Conservation (phyloP, 208 protist species). For the Entamoeba nuttalli region DNA sequence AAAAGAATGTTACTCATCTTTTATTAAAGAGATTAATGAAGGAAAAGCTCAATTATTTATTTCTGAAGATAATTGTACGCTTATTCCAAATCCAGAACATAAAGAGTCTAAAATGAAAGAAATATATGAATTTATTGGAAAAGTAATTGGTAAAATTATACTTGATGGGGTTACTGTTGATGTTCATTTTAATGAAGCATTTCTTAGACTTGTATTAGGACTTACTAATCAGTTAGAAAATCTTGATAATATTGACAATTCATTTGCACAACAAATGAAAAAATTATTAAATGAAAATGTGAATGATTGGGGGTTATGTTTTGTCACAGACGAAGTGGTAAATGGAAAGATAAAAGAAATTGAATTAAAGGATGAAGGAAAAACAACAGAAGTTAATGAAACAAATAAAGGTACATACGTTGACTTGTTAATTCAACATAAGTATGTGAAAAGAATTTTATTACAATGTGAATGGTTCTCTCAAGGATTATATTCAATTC, state of each 20-base stretch:
- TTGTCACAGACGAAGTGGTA: not conserved
- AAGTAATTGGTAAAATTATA: not conserved
- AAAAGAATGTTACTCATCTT: slow-evolving; percentile 21
- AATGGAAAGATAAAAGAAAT: not conserved
- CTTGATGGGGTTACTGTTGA: not conserved
- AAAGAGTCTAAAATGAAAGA: too few relatives aligned
- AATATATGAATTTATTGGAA: not conserved
- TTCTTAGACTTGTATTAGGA: not conserved
- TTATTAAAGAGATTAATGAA: too few relatives aligned
- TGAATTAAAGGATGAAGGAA: slow-evolving; percentile 31
- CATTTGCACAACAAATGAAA: not conserved
- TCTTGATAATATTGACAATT: not conserved
- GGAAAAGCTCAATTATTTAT: too few relatives aligned
- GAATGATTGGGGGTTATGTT: not conserved
- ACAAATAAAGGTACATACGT: slow-evolving; percentile 54
- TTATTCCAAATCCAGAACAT: too few relatives aligned
- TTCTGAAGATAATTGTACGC: too few relatives aligned
- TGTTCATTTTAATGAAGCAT: not conserved
- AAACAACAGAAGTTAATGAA: slow-evolving; percentile 44
- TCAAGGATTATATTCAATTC: not conserved
- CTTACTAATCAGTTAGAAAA: not conserved
- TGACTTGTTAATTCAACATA: slow-evolving; percentile 41
- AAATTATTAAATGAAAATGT: not conserved
- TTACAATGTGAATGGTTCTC: not conserved
- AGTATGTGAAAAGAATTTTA: slow-evolving; percentile 29